phyloP scores from a whole-genome alignment of 2,329 filamentous ascomycete genomes.

The Ophiocordyceps sinensis region DNA sequence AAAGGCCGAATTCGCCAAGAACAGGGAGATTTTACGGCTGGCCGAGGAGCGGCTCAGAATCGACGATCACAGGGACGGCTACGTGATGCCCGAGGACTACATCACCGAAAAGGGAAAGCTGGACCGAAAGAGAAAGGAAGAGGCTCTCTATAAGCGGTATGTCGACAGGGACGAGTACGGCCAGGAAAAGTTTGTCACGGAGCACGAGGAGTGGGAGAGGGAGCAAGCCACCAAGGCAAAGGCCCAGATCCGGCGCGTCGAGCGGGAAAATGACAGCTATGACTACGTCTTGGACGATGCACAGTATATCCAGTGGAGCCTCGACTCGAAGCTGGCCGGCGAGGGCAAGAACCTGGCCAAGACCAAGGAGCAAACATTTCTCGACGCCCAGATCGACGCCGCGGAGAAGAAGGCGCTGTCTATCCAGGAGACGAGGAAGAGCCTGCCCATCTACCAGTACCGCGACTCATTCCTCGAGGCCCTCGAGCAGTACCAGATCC shows the following conservation, averaged over 20 bases:
- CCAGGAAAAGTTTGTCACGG: slow-evolving; percentile 78
- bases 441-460: slow-evolving; percentile 78
- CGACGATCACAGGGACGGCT: slow-evolving; percentile 85
- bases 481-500: slow-evolving; percentile 67
- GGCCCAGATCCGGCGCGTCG: slow-evolving; percentile 62
- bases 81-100: slow-evolving; percentile 86
- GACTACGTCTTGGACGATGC: slow-evolving; percentile 86
- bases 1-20: slow-evolving; percentile 77
- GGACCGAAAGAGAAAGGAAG: slow-evolving; percentile 73
- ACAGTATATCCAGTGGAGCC: slow-evolving; percentile 73
- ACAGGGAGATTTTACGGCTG: slow-evolving; percentile 65
- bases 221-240: slow-evolving; percentile 83
- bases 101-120: slow-evolving; percentile 89
- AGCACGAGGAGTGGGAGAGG: slow-evolving; percentile 91
- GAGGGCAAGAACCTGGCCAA: slow-evolving; percentile 47
- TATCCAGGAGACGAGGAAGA: slow-evolving; percentile 85
- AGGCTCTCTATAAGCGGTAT: slow-evolving; percentile 80
- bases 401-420: slow-evolving; percentile 78
- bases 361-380: slow-evolving; percentile 62
- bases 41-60: slow-evolving; percentile 77
- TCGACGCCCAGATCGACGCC: slow-evolving; percentile 71
- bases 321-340: slow-evolving; percentile 58
- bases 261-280: slow-evolving; percentile 71
- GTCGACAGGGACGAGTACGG: slow-evolving; percentile 78
- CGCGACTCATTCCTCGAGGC: slow-evolving; percentile 77